Percentiles rank a stretch among this genome's conserved stretches.
These are phyloP conservation scores for Podospora bellae-mahoneyi DNA, from an alignment of 495 filamentous ascomycete species.

Conservation along the genomic window DNA sequence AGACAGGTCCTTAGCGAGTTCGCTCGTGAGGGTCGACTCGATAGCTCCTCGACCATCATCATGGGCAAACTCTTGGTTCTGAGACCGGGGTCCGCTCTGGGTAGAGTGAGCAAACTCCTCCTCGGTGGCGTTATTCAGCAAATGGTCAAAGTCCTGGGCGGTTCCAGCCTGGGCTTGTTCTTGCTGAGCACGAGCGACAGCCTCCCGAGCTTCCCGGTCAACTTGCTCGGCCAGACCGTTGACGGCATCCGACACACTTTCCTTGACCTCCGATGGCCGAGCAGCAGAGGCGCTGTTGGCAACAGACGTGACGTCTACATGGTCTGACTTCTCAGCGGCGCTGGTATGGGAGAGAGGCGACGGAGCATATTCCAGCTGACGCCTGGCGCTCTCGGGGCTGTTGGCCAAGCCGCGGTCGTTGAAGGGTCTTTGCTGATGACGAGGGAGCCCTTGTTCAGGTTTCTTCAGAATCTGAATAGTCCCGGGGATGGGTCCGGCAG, in stretches of 20 bases:
- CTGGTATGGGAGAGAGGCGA: slow-evolving; percentile 29
- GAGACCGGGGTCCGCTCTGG: slow-evolving; percentile 46
- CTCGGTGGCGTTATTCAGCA: slow-evolving; percentile 42
- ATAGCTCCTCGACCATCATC: slow-evolving; percentile 50
- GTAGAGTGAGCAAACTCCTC: slow-evolving; percentile 45
- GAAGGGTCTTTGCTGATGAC: slow-evolving; percentile 39
- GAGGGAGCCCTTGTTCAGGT: slow-evolving; percentile 30
- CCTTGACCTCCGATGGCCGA: slow-evolving; percentile 32
- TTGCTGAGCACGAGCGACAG: slow-evolving; percentile 55
- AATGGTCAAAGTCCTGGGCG: slow-evolving; percentile 42
- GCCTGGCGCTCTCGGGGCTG: slow-evolving; percentile 44
- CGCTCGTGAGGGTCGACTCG: slow-evolving; percentile 48
- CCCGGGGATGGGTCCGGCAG: slow-evolving; percentile 16
- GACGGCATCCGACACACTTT: slow-evolving; percentile 70
- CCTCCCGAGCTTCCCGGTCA: slow-evolving; percentile 65
- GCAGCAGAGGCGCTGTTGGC: slow-evolving; percentile 18
- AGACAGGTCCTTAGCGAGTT: slow-evolving; percentile 53
- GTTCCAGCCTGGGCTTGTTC: slow-evolving; percentile 49
- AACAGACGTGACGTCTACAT: slow-evolving; percentile 19
- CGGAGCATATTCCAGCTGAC: slow-evolving; percentile 44
- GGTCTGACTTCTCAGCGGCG: slow-evolving; percentile 10
- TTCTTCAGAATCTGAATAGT: slow-evolving; percentile 42
- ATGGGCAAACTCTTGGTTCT: slow-evolving; percentile 57
- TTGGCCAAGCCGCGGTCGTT: slow-evolving; percentile 37
- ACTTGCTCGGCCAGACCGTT: slow-evolving; percentile 64